A percentile compares a stretch with the other conserved stretches of the same genome.
Evolutionary conservation across 179 eudicot species (phyloP).

Genomic region (Beta corolliflora): DNA sequence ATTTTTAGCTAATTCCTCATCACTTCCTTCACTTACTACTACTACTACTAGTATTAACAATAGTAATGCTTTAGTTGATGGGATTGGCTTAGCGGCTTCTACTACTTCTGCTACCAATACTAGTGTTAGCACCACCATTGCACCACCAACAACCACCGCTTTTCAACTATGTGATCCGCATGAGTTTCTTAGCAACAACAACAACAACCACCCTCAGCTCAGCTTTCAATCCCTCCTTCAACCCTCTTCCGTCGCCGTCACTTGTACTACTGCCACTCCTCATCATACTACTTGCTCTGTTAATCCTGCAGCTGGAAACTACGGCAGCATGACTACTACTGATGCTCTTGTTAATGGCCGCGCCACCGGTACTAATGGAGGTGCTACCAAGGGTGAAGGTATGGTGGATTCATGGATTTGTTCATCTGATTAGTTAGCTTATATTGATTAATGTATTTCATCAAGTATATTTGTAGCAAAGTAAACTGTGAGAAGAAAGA

Average conservation of each 20-base stretch:
- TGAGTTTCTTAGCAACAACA: background rate
- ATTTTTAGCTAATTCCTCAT: background rate
- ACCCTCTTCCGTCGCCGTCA: background rate
- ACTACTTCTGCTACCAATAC: background rate
- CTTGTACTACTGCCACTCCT: background rate
- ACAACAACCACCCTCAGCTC: background rate
- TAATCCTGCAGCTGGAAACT: constrained; percentile 6
- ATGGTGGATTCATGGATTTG: constrained; percentile 73
- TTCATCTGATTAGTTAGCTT: constrained; percentile 42
- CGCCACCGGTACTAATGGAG: constrained; percentile 18
- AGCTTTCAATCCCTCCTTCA: background rate
- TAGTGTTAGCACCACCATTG: background rate
- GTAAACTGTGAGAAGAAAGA: background rate
- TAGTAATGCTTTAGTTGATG: background rate
- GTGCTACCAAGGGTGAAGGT: constrained; percentile 49
- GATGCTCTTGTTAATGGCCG: constrained; percentile 10
- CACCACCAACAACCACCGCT: background rate
- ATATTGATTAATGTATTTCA: background rate
- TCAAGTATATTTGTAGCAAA: background rate
- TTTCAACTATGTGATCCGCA: background rate
- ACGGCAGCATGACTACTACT: background rate
- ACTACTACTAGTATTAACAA: background rate
- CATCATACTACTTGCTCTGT: constrained; percentile 4
- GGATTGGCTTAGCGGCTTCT: background rate
- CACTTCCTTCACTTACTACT: background rate